These are phyloP conservation scores for Pythium aquatile DNA, from an alignment of 352 stramenopile genomes.

Conservation along the genomic window DNA sequence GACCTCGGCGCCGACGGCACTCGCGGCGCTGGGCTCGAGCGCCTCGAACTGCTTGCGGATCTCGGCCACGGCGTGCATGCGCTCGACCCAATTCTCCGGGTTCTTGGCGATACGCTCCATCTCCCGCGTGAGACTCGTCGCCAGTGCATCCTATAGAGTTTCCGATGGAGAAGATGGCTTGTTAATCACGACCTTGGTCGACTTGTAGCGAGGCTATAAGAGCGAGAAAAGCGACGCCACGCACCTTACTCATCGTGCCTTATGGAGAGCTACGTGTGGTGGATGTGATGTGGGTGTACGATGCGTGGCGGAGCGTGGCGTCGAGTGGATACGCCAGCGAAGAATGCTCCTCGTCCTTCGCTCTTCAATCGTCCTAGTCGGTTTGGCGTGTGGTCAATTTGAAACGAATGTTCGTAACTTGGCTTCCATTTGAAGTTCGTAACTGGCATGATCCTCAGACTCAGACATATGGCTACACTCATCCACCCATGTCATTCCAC, in stretches of 20 bases:
- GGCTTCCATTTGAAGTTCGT: background rate
- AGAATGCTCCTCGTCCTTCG: background rate
- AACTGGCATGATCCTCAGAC: slow-evolving; percentile 6
- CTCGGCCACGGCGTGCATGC: slow-evolving; percentile 54
- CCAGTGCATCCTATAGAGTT: slow-evolving; percentile 15
- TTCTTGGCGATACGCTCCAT: slow-evolving; percentile 81
- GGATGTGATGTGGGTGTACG: background rate
- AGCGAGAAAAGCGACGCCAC: background rate
- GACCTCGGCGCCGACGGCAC: slow-evolving; percentile 48
- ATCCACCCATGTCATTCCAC: background rate
- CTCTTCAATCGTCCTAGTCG: slow-evolving; percentile 3
- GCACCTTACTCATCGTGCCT: slow-evolving; percentile 18
- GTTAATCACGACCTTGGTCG: background rate
- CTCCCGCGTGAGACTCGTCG: slow-evolving; percentile 41
- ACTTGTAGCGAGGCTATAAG: background rate
- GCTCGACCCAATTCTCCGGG: slow-evolving; percentile 82
- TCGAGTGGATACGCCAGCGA: background rate
- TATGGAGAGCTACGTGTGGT: background rate
- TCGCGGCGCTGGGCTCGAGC: slow-evolving; percentile 40
- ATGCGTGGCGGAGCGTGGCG: background rate
- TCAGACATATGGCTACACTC: slow-evolving; percentile 1
- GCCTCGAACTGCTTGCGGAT: slow-evolving; percentile 70
- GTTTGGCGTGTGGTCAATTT: slow-evolving; percentile 6
- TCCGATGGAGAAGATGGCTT: background rate
- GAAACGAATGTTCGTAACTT: slow-evolving; percentile 4